Conservation (phyloP, 805 yeast genomes). For the Candida wancherniae region DNA sequence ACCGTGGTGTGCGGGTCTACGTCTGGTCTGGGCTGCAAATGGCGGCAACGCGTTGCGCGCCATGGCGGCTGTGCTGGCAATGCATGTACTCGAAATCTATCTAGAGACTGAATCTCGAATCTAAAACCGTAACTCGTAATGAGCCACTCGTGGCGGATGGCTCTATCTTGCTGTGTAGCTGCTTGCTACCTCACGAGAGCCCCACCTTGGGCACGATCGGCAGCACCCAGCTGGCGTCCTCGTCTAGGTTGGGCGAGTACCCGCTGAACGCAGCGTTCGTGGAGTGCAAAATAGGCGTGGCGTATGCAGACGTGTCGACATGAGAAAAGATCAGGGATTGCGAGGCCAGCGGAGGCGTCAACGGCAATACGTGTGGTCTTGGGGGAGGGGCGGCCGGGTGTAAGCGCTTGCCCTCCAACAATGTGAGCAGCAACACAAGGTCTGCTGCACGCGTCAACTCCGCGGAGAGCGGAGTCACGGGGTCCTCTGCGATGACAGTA, state of each 20-base stretch:
- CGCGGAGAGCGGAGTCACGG: constrained; percentile 7
- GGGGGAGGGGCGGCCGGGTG: constrained; percentile 6
- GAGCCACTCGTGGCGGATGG: too few relatives aligned
- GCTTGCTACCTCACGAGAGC: too few relatives aligned
- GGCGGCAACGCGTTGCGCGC: too few relatives aligned
- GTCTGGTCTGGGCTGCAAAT: too few relatives aligned
- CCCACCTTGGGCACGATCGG: constrained; percentile 13
- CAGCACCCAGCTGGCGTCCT: constrained; percentile 16
- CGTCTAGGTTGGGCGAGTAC: constrained; percentile 13
- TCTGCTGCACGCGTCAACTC: constrained; percentile 15
- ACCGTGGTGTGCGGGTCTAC: too few relatives aligned
- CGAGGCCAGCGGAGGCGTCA: constrained; percentile 42
- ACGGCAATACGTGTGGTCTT: constrained; percentile 18
- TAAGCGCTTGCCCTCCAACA: constrained; percentile 3
- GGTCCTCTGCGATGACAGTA: constrained; percentile 9
- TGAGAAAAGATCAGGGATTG: constrained; percentile 35
- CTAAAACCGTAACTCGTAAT: too few relatives aligned
- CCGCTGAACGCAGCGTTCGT: constrained; percentile 10
- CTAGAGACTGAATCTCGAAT: too few relatives aligned
- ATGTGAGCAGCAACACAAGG: constrained; percentile 9
- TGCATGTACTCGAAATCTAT: too few relatives aligned
- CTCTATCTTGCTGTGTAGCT: too few relatives aligned
- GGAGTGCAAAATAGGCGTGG: constrained; percentile 14
- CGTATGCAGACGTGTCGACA: constrained; percentile 13
- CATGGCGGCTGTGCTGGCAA: too few relatives aligned